phyloP scores from a whole-genome alignment of 1,284 basidiomycete species.

The Melampsora americana region DNA sequence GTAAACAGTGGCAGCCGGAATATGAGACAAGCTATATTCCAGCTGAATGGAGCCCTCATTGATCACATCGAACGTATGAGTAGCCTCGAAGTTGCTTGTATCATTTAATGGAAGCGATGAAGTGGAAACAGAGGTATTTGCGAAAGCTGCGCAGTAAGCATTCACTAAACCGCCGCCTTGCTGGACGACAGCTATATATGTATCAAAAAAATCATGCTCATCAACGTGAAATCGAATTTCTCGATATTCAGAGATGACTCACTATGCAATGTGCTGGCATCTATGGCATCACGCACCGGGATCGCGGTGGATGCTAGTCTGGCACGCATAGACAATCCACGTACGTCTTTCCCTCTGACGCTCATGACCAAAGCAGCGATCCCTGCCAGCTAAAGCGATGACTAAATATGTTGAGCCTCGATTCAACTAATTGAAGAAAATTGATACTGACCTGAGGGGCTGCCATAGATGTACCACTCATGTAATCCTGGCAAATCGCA shows the following conservation, averaged over 20 bases:
- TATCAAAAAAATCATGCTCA: not conserved
- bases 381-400: constrained; percentile 20
- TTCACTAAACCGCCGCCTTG: constrained; percentile 42
- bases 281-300: not conserved
- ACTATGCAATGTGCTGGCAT: not conserved
- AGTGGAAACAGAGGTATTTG: constrained; percentile 33
- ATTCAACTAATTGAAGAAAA: not conserved
- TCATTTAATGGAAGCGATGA: constrained; percentile 31
- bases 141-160: constrained; percentile 40
- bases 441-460: constrained; percentile 24
- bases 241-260: not conserved
- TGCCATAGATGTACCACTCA: constrained; percentile 41
- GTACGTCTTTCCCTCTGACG: constrained; percentile 20
- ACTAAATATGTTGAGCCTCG: not conserved
- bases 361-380: constrained; percentile 30
- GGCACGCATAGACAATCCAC: constrained; percentile 33
- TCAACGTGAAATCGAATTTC: not conserved
- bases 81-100: constrained; percentile 6
- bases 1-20: constrained; percentile 24
- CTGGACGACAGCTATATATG: constrained; percentile 21
- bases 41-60: constrained; percentile 17
- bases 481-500: constrained; percentile 3
- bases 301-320: constrained; percentile 5
- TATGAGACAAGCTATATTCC: constrained; percentile 13
- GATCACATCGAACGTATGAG: constrained; percentile 12